Conservation (phyloP, 164 flowering plant genomes). For the Sedum album region DNA sequence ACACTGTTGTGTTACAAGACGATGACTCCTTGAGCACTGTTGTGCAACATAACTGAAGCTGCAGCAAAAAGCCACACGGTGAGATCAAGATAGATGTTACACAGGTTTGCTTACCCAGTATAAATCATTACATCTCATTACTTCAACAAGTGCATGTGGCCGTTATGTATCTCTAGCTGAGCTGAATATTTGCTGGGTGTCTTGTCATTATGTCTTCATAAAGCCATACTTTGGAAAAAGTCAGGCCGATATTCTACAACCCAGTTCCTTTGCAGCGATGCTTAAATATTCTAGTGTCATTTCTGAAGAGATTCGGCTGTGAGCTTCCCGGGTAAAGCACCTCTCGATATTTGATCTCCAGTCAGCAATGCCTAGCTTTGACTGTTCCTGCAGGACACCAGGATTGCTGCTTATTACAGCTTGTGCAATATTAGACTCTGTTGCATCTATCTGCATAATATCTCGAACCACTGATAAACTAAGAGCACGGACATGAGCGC, state of each 20-base stretch:
- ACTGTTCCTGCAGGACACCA: conserved; percentile 26
- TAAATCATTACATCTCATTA: too few species aligned
- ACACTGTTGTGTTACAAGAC: too few species aligned
- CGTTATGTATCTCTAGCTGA: too few species aligned
- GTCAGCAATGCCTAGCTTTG: conserved; percentile 35
- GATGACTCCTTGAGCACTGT: too few species aligned
- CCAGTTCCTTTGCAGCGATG: conserved; percentile 71
- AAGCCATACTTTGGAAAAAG: not conserved
- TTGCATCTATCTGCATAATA: conserved; percentile 38
- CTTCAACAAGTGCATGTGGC: too few species aligned
- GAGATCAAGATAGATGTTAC: too few species aligned
- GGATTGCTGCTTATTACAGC: conserved; percentile 24
- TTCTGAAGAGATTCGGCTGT: conserved; percentile 49
- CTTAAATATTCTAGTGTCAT: conserved; percentile 50
- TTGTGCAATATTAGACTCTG: conserved; percentile 12
- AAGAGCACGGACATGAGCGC: conserved; percentile 92
- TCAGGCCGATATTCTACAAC: conserved; percentile 50
- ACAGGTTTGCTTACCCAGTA: too few species aligned
- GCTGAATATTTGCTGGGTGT: too few species aligned
- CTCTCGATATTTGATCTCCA: conserved; percentile 71
- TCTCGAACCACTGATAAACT: conserved; percentile 87
- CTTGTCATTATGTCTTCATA: too few species aligned
- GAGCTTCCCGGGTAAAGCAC: conserved; percentile 86
- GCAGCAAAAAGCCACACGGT: too few species aligned
- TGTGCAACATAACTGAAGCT: too few species aligned